Base-by-base conservation (phyloP, 1,139 yeast species). In the Groenewaldozyma auringiensis region DNA sequence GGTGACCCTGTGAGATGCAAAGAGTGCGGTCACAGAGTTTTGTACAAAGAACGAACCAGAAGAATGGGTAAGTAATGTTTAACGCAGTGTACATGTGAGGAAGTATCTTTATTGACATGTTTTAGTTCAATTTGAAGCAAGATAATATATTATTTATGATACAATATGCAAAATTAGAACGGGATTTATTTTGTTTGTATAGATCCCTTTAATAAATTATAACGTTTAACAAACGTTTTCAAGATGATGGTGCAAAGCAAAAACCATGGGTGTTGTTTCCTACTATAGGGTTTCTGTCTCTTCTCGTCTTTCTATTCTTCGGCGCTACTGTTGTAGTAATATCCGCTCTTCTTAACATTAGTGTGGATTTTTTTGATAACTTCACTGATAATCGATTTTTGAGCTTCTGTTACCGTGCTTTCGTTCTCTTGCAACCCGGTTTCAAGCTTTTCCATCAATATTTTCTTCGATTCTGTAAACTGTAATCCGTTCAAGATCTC, bases 1-100 rank as follows among this genome's bases (percentile, higher is more conserved):
- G 87, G 86, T 57, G 98, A 92, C 66, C 95, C 97, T 45, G 95
- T 92, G 54, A 85, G 98, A 72, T 92, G 98, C 72, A 89, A 89
- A 69, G 95, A 89, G 60, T 92, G 98, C 68, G 98, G 98, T 51
- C 98, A 92, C 70, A 83, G 98, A 70, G 97, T 92, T 53, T 74
- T 92, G 55, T 87, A 92, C 72, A 92, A 92, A 72, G 95, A 96
- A 54, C 82, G 98, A 73, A 89, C 97, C 42, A 84, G 89, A 73
- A 79, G 97, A 71, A 87, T 89, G 94, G 94, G 79, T 54, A 79
- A 52, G 64, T 55, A 2, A 14, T 20, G 8, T 9, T 4, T 3
- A 22, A 22, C 25, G 32, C 4, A 2, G n/a, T 25, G 40, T 70
- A 53, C 76, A 4, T 21, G 20, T 13, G 27, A 21, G 32, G 9